Evolutionary conservation across 2,329 filamentous ascomycete species (phyloP), one percentile per base, ranked within the genome.

Genomic region (Pseudogymnoascus sp.): DNA sequence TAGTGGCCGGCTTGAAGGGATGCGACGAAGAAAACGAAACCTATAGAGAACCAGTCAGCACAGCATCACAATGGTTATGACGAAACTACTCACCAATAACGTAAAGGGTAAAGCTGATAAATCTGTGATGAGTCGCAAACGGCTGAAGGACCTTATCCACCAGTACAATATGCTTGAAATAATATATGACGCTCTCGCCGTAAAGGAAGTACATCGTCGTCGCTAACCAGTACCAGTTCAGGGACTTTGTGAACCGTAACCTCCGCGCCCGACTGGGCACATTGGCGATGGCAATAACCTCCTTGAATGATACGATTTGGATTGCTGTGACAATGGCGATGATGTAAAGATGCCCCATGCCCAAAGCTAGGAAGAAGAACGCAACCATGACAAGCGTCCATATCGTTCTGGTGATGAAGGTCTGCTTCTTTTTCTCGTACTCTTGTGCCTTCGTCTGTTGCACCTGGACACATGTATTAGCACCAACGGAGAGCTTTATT

Each of bases 181-280:
- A 99, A 80, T 99, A 99, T 73, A 99, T 96, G 73, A 99, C 93
- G 72, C 91, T 97, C 79, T 99, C 95, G 73, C 95, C 95, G 74
- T 99, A 99, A 61, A 99, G 82, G 71, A 96, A 99, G 81, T 99
- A 99, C 93, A 99, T 97, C 69, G 93, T 96, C 26, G 90, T 91
- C n/a, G 92, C 95, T 62, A 99, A 83, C 81, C 96, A 99, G 77
- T 99, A 99, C 95, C 95, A 99, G 77, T 97, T 97, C 71, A 99
- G 81, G 69, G 91, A 92, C 80, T 97, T 97, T 68, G 93, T 97
- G 71, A 96, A 96, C 65, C 89, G 89, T 66, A 99, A 82, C 74
- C 93, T 91, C 73, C 93, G 88, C 67, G 93, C 93, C 72, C 90
- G 87, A 75, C 91, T 96, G 62, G 95, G 93, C 6, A 97, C 91